Conservation (phyloP, 2,329 filamentous ascomycete genomes). For the Esteya vermicola region DNA sequence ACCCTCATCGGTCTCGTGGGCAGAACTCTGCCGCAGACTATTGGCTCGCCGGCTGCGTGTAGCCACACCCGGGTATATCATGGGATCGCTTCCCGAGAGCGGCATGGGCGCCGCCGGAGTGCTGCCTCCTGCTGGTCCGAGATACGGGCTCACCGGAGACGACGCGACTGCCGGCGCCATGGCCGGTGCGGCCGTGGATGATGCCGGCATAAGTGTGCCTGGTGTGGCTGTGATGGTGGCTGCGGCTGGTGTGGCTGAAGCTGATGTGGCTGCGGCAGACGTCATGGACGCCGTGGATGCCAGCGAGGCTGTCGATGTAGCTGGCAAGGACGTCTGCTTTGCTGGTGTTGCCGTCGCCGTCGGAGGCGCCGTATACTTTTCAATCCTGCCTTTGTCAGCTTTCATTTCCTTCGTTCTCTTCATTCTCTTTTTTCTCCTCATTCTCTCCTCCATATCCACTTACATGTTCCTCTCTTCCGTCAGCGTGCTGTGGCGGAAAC, state of each 20-base stretch:
- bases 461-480: slow-evolving; percentile 75
- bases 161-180: too few species aligned
- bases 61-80: slow-evolving; percentile 59
- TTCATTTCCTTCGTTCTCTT: too few species aligned
- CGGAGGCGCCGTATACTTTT: slow-evolving; percentile 22
- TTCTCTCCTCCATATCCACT: slow-evolving; percentile 19
- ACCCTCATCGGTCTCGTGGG: too few species aligned
- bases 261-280: neutral
- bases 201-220: neutral
- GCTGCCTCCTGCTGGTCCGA: neutral
- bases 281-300: too few species aligned
- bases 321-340: too few species aligned
- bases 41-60: slow-evolving; percentile 31
- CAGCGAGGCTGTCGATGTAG: too few species aligned
- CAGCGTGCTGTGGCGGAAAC: slow-evolving; percentile 78
- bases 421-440: too few species aligned
- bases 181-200: neutral
- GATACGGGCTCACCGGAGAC: neutral
- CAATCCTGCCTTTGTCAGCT: slow-evolving; percentile 19
- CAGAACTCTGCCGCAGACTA: slow-evolving; percentile 23
- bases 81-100: slow-evolving; percentile 47
- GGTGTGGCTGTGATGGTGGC: slow-evolving; percentile 1
- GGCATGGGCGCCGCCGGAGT: slow-evolving; percentile 23
- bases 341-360: neutral
- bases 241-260: neutral